Evolutionary conservation across 2,329 filamentous ascomycete species (phyloP), one percentile per base, ranked within the genome.

Genomic region (Sclerotinia subarctica): DNA sequence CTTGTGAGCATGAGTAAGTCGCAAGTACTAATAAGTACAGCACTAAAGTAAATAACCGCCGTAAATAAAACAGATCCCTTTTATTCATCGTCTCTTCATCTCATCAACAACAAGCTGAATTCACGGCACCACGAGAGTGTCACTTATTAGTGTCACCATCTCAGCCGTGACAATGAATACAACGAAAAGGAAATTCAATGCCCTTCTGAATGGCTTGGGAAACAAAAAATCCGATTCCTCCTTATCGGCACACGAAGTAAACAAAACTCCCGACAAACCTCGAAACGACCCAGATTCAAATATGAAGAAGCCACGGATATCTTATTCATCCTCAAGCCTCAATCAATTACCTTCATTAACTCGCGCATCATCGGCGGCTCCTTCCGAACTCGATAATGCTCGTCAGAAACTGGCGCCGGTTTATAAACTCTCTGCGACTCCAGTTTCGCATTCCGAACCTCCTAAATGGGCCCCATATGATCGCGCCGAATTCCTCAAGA

Each of bases 401-500:
- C 73, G 76, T 53, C 73, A 72, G 63, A 76, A 74, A 59, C 73
- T 74, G 4, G 60, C 70, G 11, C 74, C 74, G 7, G 38, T 72
- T 13, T n/a, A 51, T 21, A 63, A 63, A 51, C 59, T 63, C 47
- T 63, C 59, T 53, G 70, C 71, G 11, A 70, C 69, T 26, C 65
- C 68, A 53, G 21, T 68, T 6, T n/a, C 51, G 5, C 52, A 64
- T 8, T 66, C 68, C 21, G 74, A 80, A 73, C 52, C 77, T 74
- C 88, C 91, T 1, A 92, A 90, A 74, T 98, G 95, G 80, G 91
- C 91, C 66, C 94, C 95, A 0, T 91, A 89, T 81, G 94, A 95
- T 77, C 90, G 95, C 65, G 87, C 88, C 51, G 88, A 92, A 73
- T 93, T 98, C 70, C 83, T 98, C 15, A 87, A 86, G 73, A 84